Base-by-base conservation (phyloP, 2,329 filamentous ascomycete species). In the Botryotinia convoluta region DNA sequence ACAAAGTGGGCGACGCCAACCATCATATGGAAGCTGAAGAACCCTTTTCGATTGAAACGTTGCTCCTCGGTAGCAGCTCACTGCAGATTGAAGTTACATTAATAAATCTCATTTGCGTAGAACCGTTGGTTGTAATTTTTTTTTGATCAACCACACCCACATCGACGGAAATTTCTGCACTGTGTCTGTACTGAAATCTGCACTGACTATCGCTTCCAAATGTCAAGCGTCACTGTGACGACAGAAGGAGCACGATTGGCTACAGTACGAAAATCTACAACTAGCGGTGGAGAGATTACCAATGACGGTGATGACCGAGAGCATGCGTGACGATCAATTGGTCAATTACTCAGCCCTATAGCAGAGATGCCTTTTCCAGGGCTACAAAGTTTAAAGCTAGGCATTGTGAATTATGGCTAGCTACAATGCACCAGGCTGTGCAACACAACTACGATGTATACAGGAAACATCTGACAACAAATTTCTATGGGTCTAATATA, bases 1-100 rank as follows among this genome's bases (percentile, higher is more conserved):
- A 72, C 44, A 44, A 65, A 67, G 61, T 65, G 60, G 63, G 48
- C 71, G 62, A 54, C 71, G 63, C 63, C 71, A 69, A 35, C 51
- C 71, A 59, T 69, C 62, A 69, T 69, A 61, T 72, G 71, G 59
- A 72, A 72, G 71, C 71, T 72, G 71, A 72, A 42, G 71, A 69
- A 35, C 51, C 42, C 16, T 26, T 72, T 69, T 72, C 51, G 16
- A 72, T 51, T 69, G 71, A 69, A 72, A 72, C 63, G 71, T 72
- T 72, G 63, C 71, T 69, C 57, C n/a, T 45, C 35, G 18, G 51
- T 48, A 20, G 70, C 42, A 63, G 63, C 63, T 72, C 51, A 72
- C 71, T 61, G 71, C 71, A 72, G 67, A 60, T 22, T 57, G 16
- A 48, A 48, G 63, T 72, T 69, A 69, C 62, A 72, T 68, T 65